Evolutionary conservation across 2,329 filamentous ascomycete genomes (phyloP).

Genomic region (Calycina herbarum): DNA sequence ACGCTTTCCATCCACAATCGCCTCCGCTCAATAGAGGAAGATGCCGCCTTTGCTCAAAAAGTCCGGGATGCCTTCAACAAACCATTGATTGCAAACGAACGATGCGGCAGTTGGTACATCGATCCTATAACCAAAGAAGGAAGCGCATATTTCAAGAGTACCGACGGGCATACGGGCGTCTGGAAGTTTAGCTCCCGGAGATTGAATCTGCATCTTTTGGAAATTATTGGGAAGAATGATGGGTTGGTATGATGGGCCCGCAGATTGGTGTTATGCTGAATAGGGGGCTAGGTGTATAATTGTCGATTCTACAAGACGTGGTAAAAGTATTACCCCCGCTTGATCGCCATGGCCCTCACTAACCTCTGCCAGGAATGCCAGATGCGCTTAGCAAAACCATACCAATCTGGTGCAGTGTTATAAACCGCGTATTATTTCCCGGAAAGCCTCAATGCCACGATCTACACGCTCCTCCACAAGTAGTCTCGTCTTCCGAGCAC

Average conservation of each 20-base stretch:
- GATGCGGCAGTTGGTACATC: conserved; percentile 97
- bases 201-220: conserved; percentile 79
- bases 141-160: conserved; percentile 96
- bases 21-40: conserved; percentile 72
- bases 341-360: conserved; percentile 17
- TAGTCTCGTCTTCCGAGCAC: conserved; percentile 73
- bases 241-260: conserved; percentile 56
- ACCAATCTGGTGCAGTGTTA: conserved; percentile 87
- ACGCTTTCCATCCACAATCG: conserved; percentile 80
- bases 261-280: conserved; percentile 6
- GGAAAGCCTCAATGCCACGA: conserved; percentile 45
- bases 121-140: conserved; percentile 61
- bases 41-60: conserved; percentile 70
- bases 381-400: conserved; percentile 93
- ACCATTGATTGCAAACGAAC: conserved; percentile 86
- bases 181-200: conserved; percentile 88
- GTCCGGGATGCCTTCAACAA: conserved; percentile 57
- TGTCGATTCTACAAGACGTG: conserved; percentile 88
- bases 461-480: conserved; percentile 70
- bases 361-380: conserved; percentile 66
- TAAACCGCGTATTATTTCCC: conserved; percentile 79
- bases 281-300: conserved; percentile 63
- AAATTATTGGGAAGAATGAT: conserved; percentile 62
- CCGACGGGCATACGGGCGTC: conserved; percentile 86
- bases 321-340: conserved; percentile 55